Evolutionary conservation across 805 yeast species (phyloP).

Genomic region (Kluyveromyces dobzhanskii): DNA sequence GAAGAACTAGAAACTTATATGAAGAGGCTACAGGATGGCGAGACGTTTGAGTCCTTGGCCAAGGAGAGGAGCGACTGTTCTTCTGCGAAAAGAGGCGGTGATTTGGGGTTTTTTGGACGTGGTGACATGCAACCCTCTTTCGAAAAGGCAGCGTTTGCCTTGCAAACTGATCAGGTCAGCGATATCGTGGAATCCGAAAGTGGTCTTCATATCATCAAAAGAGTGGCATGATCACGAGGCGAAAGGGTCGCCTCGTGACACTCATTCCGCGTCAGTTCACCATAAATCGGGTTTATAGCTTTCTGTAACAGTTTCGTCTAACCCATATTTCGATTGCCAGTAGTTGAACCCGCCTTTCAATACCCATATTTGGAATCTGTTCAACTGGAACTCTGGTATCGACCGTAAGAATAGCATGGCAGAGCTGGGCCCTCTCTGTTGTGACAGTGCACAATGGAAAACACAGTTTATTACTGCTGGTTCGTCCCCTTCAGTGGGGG

Average conservation of each 20-base stretch:
- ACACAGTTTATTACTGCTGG: conserved; percentile 32
- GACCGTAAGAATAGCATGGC: conserved; percentile 49
- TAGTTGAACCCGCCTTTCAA: conserved; percentile 75
- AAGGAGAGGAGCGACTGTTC: conserved; percentile 81
- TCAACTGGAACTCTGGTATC: conserved; percentile 20
- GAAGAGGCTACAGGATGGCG: conserved; percentile 56
- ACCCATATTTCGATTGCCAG: conserved; percentile 77
- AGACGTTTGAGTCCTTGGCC: conserved; percentile 65
- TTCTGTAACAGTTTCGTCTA: conserved; percentile 55
- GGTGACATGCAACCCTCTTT: conserved; percentile 96
- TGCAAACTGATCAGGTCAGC: conserved; percentile 77
- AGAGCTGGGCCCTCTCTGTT: conserved; percentile 85
- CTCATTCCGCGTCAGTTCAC: no score
- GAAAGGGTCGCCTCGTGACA: conserved; percentile 14
- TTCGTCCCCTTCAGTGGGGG: no score
- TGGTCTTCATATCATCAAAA: conserved; percentile 81
- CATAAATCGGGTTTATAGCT: conserved; percentile 41
- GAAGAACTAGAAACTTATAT: conserved; percentile 51
- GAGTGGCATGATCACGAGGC: conserved; percentile 62
- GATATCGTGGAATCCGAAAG: conserved; percentile 81
- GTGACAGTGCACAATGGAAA: conserved; percentile 87
- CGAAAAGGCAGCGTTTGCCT: conserved; percentile 76
- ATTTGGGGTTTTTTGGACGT: conserved; percentile 76
- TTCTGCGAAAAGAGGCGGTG: conserved; percentile 83
- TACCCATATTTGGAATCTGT: conserved; percentile 51